Conservation (phyloP, 768 basidiomycete species). For the Rossbeevera mucosa region DNA sequence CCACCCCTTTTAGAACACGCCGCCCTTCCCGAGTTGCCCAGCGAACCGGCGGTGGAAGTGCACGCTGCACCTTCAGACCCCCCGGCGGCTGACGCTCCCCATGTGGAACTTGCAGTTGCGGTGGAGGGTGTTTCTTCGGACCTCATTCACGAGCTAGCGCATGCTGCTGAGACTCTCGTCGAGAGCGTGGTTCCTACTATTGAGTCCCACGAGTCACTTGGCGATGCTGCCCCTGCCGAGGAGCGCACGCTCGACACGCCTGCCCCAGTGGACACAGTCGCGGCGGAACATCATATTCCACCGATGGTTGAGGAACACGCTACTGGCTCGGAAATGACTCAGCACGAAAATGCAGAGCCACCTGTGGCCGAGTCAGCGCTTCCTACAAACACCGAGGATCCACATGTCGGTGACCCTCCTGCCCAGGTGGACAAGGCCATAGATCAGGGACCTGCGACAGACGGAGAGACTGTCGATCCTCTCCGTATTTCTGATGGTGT, state of each 20-base stretch:
- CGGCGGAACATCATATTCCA: slow-evolving; percentile 3
- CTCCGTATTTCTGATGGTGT: slow-evolving; percentile 63
- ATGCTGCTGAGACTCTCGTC: slow-evolving; percentile 6
- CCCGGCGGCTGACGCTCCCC: slow-evolving; percentile 10
- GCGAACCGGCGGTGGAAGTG: slow-evolving; percentile 11
- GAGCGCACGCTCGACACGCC: slow-evolving; percentile 9
- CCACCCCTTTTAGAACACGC: slow-evolving; percentile 5
- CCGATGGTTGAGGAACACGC: slow-evolving; percentile 4
- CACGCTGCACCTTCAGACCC: slow-evolving; percentile 15
- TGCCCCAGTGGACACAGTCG: slow-evolving; percentile 1
- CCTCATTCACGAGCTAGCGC: background rate
- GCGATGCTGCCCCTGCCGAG: slow-evolving; percentile 1
- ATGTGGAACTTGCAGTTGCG: slow-evolving; percentile 14
- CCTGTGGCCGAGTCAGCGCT: slow-evolving; percentile 7
- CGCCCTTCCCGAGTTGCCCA: slow-evolving; percentile 1
- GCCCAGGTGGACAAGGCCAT: slow-evolving; percentile 8
- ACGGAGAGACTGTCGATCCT: slow-evolving; percentile 34
- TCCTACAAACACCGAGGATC: slow-evolving; percentile 6
- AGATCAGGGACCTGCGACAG: slow-evolving; percentile 10
- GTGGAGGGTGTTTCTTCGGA: slow-evolving; percentile 10
- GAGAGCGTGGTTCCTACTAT: slow-evolving; percentile 5
- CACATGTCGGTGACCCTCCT: background rate
- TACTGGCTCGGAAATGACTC: slow-evolving; percentile 8
- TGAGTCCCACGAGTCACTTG: slow-evolving; percentile 21
- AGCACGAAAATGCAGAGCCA: slow-evolving; percentile 9